Evolutionary conservation across 768 basidiomycete species (phyloP), one percentile per base, ranked within the genome.

Genomic region (Pulveroboletus sp.): DNA sequence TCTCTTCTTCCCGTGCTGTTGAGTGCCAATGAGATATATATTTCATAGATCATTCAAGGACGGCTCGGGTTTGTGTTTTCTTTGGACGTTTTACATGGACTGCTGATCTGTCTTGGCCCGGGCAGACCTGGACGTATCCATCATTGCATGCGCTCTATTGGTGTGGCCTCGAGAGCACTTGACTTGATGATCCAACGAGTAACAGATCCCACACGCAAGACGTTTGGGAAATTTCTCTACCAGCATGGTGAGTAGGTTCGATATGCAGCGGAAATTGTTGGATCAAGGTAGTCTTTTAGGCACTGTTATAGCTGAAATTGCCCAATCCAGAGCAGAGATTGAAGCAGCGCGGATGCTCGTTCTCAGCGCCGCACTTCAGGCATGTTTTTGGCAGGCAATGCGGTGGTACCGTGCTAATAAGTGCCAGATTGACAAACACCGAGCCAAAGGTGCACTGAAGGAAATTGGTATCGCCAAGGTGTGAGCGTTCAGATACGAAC

Each of bases 401-500:
- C 39, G 13, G 16, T 41, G 13, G 16, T 17, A 8, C 21, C 3
- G 17, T 14, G 21, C 55, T 61, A 23, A 62, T 17, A 9, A 20
- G n/a, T 11, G 13, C 41, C 21, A 94, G 87, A 93, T 98, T 55
- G 97, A 99, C 71, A 87, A 84, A 53, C 75, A 82, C 59, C 82
- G 87, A 54, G 90, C 97, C 2, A 99, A 97, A 67, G 94, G 91
- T 25, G 97, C 97, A 0, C 61, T 97, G 65, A 95, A 97, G 69
- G 97, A 98, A 68, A 98, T 99, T 59, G 94, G 92, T 20, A 90
- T 97, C 51, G 93, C 97, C 37, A 99, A 99, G 78, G 95, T 89
- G 53, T 35, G 71, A 12, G 50, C 20, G 27, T 43, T 44, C 24
- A 16, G 7, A 43, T 27, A 24, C 14, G 21, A 13, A 23, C 11